Percentiles rank a stretch among this genome's conserved stretches.
Conservation (phyloP, 116 monocot genomes). For the Posidonia oceanica region DNA sequence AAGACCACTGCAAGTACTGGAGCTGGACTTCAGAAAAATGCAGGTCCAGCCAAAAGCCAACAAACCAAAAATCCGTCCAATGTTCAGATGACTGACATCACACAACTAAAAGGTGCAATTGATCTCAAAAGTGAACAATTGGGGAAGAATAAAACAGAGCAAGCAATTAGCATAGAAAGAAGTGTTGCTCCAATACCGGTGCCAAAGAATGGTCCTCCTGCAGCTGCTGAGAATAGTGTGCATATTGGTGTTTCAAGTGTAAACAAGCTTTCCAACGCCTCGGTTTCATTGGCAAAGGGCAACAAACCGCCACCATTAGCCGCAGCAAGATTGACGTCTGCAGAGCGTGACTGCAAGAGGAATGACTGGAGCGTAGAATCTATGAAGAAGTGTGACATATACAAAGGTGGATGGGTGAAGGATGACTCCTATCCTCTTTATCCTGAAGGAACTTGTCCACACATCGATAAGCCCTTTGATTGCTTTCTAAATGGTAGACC, state of each 20-base stretch:
- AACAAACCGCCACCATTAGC: neutral
- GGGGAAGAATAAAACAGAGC: no score
- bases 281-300: slow-evolving; percentile 4
- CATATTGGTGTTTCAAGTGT: no score
- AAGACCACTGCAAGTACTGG: neutral
- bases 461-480: slow-evolving; percentile 74
- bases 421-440: slow-evolving; percentile 95
- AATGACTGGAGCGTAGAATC: slow-evolving; percentile 4
- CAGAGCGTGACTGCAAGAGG: neutral
- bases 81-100: neutral
- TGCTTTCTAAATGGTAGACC: slow-evolving; percentile 72
- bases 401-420: slow-evolving; percentile 71
- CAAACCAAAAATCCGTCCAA: neutral
- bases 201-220: no score
- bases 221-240: no score
- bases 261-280: neutral
- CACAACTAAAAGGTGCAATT: no score
- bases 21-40: neutral
- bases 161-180: no score
- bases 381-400: slow-evolving; percentile 60
- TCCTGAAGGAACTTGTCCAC: slow-evolving; percentile 67
- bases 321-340: neutral
- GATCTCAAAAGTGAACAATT: no score
- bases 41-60: neutral
- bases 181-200: no score